These are phyloP conservation scores for Pisolithus marmoratus DNA, from an alignment of 768 basidiomycete genomes.

Conservation along the genomic window DNA sequence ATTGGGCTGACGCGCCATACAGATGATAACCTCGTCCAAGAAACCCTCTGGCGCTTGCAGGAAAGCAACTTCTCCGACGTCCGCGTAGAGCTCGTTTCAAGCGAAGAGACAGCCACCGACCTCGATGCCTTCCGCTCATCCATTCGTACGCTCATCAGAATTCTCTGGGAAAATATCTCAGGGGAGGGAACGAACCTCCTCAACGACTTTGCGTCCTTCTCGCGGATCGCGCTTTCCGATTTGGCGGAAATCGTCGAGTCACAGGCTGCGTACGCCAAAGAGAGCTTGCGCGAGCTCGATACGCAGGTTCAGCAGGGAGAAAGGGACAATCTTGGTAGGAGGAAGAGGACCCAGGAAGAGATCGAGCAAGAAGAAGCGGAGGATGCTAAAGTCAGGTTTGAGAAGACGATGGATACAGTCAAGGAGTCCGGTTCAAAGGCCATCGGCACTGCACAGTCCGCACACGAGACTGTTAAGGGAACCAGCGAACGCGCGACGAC, in stretches of 20 bases:
- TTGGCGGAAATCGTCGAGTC: constrained; percentile 54
- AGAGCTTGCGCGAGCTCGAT: constrained; percentile 50
- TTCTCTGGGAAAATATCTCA: constrained; percentile 48
- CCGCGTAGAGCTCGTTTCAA: constrained; percentile 30
- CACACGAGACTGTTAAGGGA: constrained; percentile 39
- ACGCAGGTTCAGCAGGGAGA: constrained; percentile 55
- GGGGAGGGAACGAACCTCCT: constrained; percentile 51
- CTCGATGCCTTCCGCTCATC: constrained; percentile 43
- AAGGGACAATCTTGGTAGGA: constrained; percentile 51
- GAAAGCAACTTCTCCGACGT: constrained; percentile 45
- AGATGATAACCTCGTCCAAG: constrained; percentile 64
- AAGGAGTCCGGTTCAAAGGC: constrained; percentile 51
- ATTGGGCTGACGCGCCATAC: neutral
- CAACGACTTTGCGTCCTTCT: constrained; percentile 59
- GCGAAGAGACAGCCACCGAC: constrained; percentile 46
- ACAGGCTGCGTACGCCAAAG: constrained; percentile 46
- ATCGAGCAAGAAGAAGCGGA: constrained; percentile 38
- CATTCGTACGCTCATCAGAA: constrained; percentile 44
- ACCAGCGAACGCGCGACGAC: constrained; percentile 35
- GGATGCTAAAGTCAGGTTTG: constrained; percentile 51
- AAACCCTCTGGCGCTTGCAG: constrained; percentile 59
- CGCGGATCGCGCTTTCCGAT: constrained; percentile 60
- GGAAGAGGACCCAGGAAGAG: constrained; percentile 40
- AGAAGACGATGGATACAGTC: constrained; percentile 61
- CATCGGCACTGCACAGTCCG: constrained; percentile 49